Base-by-base conservation (phyloP, 1,284 basidiomycete genomes). In the Cryptococcus sp. region DNA sequence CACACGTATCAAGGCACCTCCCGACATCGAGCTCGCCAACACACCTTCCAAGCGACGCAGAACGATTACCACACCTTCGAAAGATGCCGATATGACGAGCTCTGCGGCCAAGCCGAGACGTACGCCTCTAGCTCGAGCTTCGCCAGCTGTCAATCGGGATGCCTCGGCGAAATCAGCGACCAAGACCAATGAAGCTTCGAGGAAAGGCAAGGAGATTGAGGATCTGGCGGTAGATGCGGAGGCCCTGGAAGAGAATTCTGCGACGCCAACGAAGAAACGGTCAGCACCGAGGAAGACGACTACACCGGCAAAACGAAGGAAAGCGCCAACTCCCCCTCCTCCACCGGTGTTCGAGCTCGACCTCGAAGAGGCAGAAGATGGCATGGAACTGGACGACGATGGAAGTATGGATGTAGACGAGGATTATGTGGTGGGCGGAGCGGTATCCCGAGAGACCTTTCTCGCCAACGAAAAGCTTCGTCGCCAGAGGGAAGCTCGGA, bases 401-500 rank as follows among this genome's bases (percentile, higher is more conserved):
- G 34, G n/a, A 19, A 7, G n/a, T n/a, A n/a, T 44, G 9, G 34
- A 36, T 7, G 34, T 6, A 36, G 34, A 36, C 14, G 34, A 36
- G n/a, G 9, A 36, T 7, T 9, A 9, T 9, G 31, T 32, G 31
- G 34, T 36, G 9, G 34, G n/a, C n/a, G 34, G n/a, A 24, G 7
- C 38, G 7, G 38, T 39, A 12, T 56, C 62, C 10, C 48, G 61
- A 12, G 65, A 69, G 37, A 54, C 55, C 2, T 72, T 74, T 43
- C 52, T 63, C 11, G 58, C 63, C 12, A 74, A 74, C 50, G 72
- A 74, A 56, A 52, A 59, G 5, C 41, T 67, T 26, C 52, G 56
- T 22, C 47, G 61, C 22, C 64, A 67, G 45, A 58, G 67, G 33
- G 69, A 73, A 53, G 72, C 72, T 25, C 57, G 72, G 18, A 73